Evolutionary conservation across 2,329 filamentous ascomycete genomes (phyloP).

Genomic region (Monosporascus sp.): DNA sequence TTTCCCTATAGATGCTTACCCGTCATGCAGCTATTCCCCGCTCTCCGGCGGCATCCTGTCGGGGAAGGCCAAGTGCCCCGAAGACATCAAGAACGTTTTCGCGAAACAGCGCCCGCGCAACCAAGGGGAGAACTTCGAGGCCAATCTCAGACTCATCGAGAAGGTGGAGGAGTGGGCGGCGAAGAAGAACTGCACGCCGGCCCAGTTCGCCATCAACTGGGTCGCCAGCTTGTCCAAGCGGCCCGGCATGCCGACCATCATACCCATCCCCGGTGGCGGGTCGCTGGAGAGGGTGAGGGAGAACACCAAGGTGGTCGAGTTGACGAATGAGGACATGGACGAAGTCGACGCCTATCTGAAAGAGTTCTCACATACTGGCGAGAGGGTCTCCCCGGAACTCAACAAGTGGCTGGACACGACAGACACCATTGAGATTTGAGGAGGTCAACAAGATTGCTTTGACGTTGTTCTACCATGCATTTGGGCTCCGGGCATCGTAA

Average conservation of each 20-base stretch:
- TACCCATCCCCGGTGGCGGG: slow-evolving; percentile 47
- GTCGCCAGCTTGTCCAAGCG: slow-evolving; percentile 16
- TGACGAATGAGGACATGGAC: slow-evolving; percentile 29
- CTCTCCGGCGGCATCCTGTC: slow-evolving; percentile 9
- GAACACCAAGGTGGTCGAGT: slow-evolving; percentile 33
- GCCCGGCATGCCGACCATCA: slow-evolving; percentile 34
- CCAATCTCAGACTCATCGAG: slow-evolving; percentile 11
- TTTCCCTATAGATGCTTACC: neutral
- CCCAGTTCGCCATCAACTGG: slow-evolving; percentile 18
- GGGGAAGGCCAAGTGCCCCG: slow-evolving; percentile 7
- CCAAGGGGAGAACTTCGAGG: slow-evolving; percentile 8
- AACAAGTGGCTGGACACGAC: neutral
- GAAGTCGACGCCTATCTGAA: slow-evolving; percentile 32
- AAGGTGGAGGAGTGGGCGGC: slow-evolving; percentile 11
- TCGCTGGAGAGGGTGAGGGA: slow-evolving; percentile 37
- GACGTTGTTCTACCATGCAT: no score
- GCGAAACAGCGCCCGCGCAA: neutral
- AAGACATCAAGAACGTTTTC: slow-evolving; percentile 2
- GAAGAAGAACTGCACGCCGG: slow-evolving; percentile 13
- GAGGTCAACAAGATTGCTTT: no score
- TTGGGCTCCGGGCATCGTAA: no score
- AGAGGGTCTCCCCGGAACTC: neutral
- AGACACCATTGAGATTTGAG: slow-evolving; percentile 1
- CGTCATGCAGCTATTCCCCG: neutral
- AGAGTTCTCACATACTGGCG: slow-evolving; percentile 25